A percentile compares a stretch with the other conserved stretches of the same genome.
phyloP scores from a whole-genome alignment of 768 basidiomycete genomes.

The Russula sp. region DNA sequence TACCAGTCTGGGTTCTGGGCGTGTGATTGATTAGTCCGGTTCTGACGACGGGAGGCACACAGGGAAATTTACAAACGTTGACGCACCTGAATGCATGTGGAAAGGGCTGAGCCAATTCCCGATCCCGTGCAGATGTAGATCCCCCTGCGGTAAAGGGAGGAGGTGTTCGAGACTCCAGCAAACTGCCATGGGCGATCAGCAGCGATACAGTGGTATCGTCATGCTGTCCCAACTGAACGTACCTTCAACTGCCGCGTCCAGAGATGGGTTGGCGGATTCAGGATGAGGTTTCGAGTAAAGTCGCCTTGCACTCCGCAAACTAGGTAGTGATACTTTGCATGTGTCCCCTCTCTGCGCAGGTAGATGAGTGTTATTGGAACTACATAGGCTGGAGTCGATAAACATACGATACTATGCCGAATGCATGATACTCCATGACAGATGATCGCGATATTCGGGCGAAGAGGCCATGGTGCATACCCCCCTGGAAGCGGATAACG shows the following conservation, averaged over 20 bases:
- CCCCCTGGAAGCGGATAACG: constrained; percentile 69
- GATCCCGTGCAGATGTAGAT: constrained; percentile 80
- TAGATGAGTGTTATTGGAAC: constrained; percentile 5
- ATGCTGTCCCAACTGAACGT: constrained; percentile 4
- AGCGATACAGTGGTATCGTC: background rate
- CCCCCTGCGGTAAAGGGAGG: constrained; percentile 69
- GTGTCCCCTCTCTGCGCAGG: constrained; percentile 50
- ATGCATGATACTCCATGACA: constrained; percentile 78
- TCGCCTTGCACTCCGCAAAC: constrained; percentile 80
- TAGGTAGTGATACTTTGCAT: constrained; percentile 73
- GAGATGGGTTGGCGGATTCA: constrained; percentile 57
- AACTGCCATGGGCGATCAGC: constrained; percentile 37
- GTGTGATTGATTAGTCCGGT: background rate
- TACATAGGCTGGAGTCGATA: background rate
- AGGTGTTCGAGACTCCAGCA: constrained; percentile 76
- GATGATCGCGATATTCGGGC: constrained; percentile 65
- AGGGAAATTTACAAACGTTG: background rate
- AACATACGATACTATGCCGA: constrained; percentile 67
- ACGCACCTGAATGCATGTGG: constrained; percentile 36
- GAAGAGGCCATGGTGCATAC: constrained; percentile 78
- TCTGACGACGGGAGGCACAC: background rate
- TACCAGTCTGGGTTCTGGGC: constrained; percentile 70
- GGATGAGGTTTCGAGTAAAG: constrained; percentile 66
- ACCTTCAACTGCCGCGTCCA: constrained; percentile 83
- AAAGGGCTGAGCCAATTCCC: constrained; percentile 71